Evolutionary conservation across 2,329 filamentous ascomycete genomes (phyloP).

Genomic region (Diaporthe amygdali): DNA sequence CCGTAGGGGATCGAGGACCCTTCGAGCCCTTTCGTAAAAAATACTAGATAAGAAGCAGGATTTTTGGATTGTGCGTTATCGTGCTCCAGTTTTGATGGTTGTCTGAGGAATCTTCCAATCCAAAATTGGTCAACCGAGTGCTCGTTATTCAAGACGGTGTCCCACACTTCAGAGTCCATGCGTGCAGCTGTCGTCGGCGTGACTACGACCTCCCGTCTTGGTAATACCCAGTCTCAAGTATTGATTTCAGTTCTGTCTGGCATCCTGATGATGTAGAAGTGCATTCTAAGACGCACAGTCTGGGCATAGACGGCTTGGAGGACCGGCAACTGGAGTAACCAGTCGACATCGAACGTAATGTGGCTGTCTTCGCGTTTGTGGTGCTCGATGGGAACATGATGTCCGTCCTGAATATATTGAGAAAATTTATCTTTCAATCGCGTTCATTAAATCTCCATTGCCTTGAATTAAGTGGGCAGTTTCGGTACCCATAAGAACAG

Average conservation of each 20-base stretch:
- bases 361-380: neutral
- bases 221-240: constrained; percentile 28
- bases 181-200: constrained; percentile 35
- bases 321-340: constrained; percentile 30
- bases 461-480: too few species aligned
- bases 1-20: constrained; percentile 37
- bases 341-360: neutral
- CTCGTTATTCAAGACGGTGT: constrained; percentile 26
- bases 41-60: constrained; percentile 4
- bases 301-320: constrained; percentile 36
- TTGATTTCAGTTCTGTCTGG: constrained; percentile 26
- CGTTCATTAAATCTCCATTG: too few species aligned
- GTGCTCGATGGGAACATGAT: too few species aligned
- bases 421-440: too few species aligned
- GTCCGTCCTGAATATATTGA: too few species aligned
- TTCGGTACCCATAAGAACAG: too few species aligned
- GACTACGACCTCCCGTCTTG: constrained; percentile 30
- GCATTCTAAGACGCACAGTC: constrained; percentile 35
- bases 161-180: constrained; percentile 33
- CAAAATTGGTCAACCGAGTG: constrained; percentile 34
- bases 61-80: neutral
- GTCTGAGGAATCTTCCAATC: constrained; percentile 32
- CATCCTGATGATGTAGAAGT: constrained; percentile 37
- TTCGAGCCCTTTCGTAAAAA: constrained; percentile 34
- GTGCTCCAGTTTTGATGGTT: neutral